Evolutionary conservation across 129 eudicot genomes (phyloP), one percentile per base, ranked within the genome.

Genomic region (Flaveria trinervia): DNA sequence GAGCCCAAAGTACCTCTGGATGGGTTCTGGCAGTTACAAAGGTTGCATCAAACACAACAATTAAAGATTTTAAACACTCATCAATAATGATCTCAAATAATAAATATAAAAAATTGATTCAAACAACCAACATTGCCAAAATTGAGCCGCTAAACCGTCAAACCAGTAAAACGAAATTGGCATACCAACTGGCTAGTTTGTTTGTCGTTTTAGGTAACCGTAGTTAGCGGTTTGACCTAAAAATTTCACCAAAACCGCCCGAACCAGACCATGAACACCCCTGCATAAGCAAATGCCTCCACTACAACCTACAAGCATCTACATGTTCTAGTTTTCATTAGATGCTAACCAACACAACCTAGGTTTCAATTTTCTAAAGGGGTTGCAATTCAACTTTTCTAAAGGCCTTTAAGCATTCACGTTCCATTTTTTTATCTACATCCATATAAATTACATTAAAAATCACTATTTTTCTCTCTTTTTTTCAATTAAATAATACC

Each of bases 1-100:
- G 96, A 6, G 96, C 98, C 98, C 97, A 92, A 73, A 89, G 89
- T 83, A 89, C 86, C 80, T 89, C 96, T 4, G 97, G 97, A 77
- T 87, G 90, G 55, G 83, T 83, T 79, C 92, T 90, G 84, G 55
- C 22, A 45, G 64, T 76, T 48, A 68, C 65, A 73, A 28, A 60
- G 65, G 73, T 61, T 39, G 39, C 11, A 60, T 60, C 9, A 82
- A 69, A 25, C 68, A 56, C 17, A 68, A 75, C 15, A 22, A 67
- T 5, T 36, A 68, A 56, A 18, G n/a, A 5, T 57, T 15, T 62
- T 15, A 62, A 30, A 13, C 45, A 62, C 30, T 62, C 68, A 15
- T 26, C 22, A 15, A 62, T 15, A 30, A 49, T 49, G 5, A 49
- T 49, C 13, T 49, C 0, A 0, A 49, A 12, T 13, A 49, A 45